Conservation (phyloP, 192 early-diverging fungal species). For the Jimgerdemannia lactiflua region DNA sequence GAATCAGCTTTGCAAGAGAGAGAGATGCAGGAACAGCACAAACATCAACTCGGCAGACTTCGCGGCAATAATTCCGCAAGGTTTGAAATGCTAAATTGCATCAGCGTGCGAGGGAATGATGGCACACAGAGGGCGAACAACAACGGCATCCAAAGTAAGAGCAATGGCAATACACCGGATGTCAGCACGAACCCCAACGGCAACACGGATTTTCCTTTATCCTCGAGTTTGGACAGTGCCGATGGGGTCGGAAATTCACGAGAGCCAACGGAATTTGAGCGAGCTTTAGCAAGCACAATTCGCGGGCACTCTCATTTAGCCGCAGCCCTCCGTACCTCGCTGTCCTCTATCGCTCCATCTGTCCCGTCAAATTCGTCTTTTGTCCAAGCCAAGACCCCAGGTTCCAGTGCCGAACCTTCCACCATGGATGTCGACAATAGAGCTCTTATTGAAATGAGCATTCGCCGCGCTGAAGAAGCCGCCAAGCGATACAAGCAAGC, state of each 20-base stretch:
- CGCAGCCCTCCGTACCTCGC: slow-evolving; percentile 13
- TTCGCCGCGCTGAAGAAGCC: slow-evolving; percentile 11
- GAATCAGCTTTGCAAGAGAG: background rate
- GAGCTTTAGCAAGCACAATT: slow-evolving; percentile 10
- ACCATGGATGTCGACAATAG: background rate
- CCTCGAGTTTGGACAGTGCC: background rate
- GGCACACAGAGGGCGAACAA: background rate
- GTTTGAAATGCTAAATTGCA: background rate
- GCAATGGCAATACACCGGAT: background rate
- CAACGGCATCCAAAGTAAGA: background rate
- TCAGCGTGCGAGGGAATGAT: background rate
- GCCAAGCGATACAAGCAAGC: slow-evolving; percentile 5
- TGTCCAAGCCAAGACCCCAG: background rate
- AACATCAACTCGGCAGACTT: too few species aligned
- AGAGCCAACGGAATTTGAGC: slow-evolving; percentile 10
- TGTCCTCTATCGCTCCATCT: slow-evolving; percentile 1
- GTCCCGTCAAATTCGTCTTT: too few species aligned
- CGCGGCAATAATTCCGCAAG: background rate
- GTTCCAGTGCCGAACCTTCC: slow-evolving; percentile 8
- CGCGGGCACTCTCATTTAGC: slow-evolving; percentile 8
- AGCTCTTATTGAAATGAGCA: slow-evolving; percentile 1
- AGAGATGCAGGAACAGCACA: background rate
- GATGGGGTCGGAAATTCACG: slow-evolving; percentile 9
- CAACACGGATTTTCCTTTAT: background rate
- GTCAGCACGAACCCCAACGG: background rate